These are phyloP conservation scores for Acacia concinna DNA, from an alignment of 331 rosid genomes.

Conservation along the genomic window DNA sequence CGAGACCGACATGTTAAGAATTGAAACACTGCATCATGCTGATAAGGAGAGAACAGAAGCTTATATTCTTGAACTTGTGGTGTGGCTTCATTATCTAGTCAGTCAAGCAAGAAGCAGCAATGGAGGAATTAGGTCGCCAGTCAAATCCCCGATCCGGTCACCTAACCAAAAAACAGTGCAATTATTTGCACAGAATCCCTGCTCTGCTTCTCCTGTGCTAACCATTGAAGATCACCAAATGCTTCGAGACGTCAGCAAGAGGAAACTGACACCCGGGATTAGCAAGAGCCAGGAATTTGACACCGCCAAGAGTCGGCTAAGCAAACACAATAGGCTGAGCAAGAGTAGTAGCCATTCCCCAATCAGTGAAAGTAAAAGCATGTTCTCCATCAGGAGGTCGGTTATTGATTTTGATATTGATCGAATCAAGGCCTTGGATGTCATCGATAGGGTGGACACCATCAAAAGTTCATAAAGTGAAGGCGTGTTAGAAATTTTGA, in stretches of 20 bases:
- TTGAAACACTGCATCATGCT: slow-evolving; percentile 93
- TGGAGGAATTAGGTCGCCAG: slow-evolving; percentile 86
- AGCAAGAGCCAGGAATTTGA: slow-evolving; percentile 97
- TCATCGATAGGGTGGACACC: slow-evolving; percentile 90
- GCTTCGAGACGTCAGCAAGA: slow-evolving; percentile 81
- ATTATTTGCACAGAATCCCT: slow-evolving; percentile 43
- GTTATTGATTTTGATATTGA: slow-evolving; percentile 73
- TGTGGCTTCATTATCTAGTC: slow-evolving; percentile 92
- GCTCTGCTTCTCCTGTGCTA: slow-evolving; percentile 63
- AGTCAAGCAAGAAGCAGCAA: slow-evolving; percentile 73
- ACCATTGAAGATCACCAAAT: slow-evolving; percentile 90
- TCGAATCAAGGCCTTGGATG: slow-evolving; percentile 78
- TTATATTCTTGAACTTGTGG: slow-evolving; percentile 83
- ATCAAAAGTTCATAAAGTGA: slow-evolving; percentile 44
- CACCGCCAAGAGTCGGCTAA: slow-evolving; percentile 67
- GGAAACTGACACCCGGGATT: slow-evolving; percentile 88
- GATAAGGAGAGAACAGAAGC: slow-evolving; percentile 80
- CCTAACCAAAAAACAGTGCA: slow-evolving; percentile 61
- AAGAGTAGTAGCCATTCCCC: slow-evolving; percentile 97
- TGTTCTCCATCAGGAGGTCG: slow-evolving; percentile 66
- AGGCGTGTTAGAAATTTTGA: slow-evolving; percentile 27
- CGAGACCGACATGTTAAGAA: slow-evolving; percentile 74
- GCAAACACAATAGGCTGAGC: slow-evolving; percentile 80
- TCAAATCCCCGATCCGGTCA: slow-evolving; percentile 79
- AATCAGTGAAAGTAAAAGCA: slow-evolving; percentile 53